Percentiles rank a stretch among this genome's conserved stretches.
Evolutionary conservation across 257 asterid species (phyloP).

Genomic region (Solanum medicagineum): DNA sequence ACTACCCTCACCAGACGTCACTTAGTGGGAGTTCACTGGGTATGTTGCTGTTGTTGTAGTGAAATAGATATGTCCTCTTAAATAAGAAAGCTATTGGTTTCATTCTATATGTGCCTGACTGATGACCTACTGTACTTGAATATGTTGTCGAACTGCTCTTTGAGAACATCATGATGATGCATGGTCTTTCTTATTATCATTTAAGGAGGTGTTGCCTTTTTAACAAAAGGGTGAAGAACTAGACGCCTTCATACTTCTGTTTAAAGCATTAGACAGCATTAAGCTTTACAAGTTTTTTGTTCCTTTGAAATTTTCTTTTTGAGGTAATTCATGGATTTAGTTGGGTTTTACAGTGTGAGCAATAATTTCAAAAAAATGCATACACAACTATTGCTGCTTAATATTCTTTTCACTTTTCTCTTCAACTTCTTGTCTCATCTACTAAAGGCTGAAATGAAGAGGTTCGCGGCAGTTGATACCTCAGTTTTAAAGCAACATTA

Average conservation of each 20-base stretch:
- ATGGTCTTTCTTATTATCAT: not conserved
- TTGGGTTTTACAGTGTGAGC: not conserved
- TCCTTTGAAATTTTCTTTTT: not conserved
- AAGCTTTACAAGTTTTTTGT: not conserved
- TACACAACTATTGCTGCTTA: not conserved
- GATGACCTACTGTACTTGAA: not conserved
- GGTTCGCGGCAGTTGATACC: constrained; percentile 46
- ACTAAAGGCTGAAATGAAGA: constrained; percentile 86
- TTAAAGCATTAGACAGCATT: not conserved
- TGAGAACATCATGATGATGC: not conserved
- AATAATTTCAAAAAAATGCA: not conserved
- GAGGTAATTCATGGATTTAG: not conserved
- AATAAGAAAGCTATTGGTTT: not conserved
- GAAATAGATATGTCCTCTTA: not conserved
- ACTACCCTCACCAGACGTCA: too few relatives aligned
- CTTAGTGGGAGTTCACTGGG: too few relatives aligned
- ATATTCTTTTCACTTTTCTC: not conserved
- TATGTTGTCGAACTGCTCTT: not conserved
- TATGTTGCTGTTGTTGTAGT: too few relatives aligned
- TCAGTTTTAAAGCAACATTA: constrained; percentile 84
- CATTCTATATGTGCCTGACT: not conserved
- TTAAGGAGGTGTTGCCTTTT: not conserved
- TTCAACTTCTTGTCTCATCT: not conserved
- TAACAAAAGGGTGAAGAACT: not conserved
- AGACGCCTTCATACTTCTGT: not conserved